Evolutionary conservation across 2,329 filamentous ascomycete genomes (phyloP), one percentile per base, ranked within the genome.

Genomic region (Tolypocladium nubicola): DNA sequence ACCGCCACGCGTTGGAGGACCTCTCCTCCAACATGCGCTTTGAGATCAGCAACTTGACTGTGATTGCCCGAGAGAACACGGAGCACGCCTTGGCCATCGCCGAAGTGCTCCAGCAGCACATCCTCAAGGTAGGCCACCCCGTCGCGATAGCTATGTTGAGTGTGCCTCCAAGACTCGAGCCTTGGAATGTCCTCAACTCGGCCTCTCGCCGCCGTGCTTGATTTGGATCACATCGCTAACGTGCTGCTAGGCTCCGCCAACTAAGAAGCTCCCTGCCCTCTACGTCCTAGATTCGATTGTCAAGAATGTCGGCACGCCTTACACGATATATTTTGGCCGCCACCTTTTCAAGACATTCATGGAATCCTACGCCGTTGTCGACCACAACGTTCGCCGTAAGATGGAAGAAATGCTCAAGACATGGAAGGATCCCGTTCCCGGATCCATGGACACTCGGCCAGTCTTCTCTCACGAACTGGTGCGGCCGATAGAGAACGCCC

Each of bases 221-320:
- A 4, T n/a, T 14, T 35, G n/a, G 47, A 62, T 54, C 57, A 14
- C 23, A 60, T 63, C 33, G 66, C 78, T 82, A 66, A 82, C 67
- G 60, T 58, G 50, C 55, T 54, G 47, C 63, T 74, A 99, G 94
- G 90, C 88, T 56, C 84, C 90, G 52, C 91, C 94, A 43, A 82
- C 85, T 60, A 92, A 91, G 72, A 99, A 97, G 69, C 79, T 99
- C 3, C 92, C 94, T 21, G 90, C 94, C n/a, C 81, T 99, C 35
- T 99, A 97, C 74, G 90, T 99, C 63, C 86, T 99, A 68, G 94
- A 99, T 75, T 97, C 93, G 19, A 93, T 99, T 60, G 92, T 96
- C 69, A 99, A 99, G 75, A 97, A 99, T 77, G 91, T 99, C 61
- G 94, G 94, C 60, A 97, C 93, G 1, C 94, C 94, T 9, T 99